Evolutionary conservation across 148 eudicot species (phyloP).

Genomic region (Agrostemma githago): DNA sequence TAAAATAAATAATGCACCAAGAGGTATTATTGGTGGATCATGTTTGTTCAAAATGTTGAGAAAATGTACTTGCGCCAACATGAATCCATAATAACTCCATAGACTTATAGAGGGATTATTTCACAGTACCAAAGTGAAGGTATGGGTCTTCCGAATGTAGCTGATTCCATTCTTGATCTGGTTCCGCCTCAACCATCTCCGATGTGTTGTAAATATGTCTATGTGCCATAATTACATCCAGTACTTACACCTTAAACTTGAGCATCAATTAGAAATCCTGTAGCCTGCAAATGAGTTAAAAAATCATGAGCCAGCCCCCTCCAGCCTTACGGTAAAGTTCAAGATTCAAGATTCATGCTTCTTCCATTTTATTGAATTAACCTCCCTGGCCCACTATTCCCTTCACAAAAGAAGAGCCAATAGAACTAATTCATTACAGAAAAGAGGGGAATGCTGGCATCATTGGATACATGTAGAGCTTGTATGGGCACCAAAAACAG

Average conservation of each 20-base stretch:
- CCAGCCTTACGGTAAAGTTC: background rate
- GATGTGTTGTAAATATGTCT: slow-evolving; percentile 45
- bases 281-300: slow-evolving; percentile 37
- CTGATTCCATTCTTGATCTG: slow-evolving; percentile 61
- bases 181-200: slow-evolving; percentile 53
- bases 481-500: background rate
- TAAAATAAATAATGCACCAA: background rate
- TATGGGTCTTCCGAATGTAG: slow-evolving; percentile 51
- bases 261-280: slow-evolving; percentile 8
- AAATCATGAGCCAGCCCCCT: slow-evolving; percentile 1
- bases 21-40: slow-evolving; percentile 4
- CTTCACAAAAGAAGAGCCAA: no score
- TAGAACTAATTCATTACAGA: no score
- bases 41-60: background rate
- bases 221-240: slow-evolving; percentile 52
- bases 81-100: background rate
- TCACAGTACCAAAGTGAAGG: slow-evolving; percentile 49
- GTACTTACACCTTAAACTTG: slow-evolving; percentile 3
- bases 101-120: background rate
- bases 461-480: slow-evolving; percentile 6
- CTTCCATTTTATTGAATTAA: no score
- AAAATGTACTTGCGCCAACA: background rate
- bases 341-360: background rate
- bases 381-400: no score
- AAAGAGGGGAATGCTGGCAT: background rate